phyloP scores from a whole-genome alignment of 148 eudicot genomes.

The Rhododendron vialii region DNA sequence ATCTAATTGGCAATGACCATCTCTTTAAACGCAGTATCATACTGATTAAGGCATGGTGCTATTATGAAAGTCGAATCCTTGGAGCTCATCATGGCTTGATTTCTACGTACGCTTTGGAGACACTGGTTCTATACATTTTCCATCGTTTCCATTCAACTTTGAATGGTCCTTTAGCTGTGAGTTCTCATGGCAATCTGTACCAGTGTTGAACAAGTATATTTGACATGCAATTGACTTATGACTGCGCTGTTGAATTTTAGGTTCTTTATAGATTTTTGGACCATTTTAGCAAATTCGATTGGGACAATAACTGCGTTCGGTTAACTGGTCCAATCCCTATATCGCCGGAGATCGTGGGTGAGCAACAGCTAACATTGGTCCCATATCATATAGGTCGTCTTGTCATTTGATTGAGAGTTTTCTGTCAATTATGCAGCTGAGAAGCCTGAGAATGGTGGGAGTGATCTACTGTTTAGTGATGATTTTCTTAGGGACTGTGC shows the following conservation, averaged over 20 bases:
- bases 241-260: slow-evolving; percentile 41
- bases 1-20: slow-evolving; percentile 72
- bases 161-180: slow-evolving; percentile 93
- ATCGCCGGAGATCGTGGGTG: slow-evolving; percentile 74
- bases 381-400: background rate
- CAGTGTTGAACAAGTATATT: slow-evolving; percentile 9
- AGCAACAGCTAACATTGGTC: slow-evolving; percentile 22
- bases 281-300: slow-evolving; percentile 89
- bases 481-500: slow-evolving; percentile 63
- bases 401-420: background rate
- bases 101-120: slow-evolving; percentile 96
- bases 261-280: slow-evolving; percentile 90
- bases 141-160: slow-evolving; percentile 71
- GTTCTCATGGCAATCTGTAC: slow-evolving; percentile 23
- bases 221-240: slow-evolving; percentile 12
- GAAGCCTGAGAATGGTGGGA: slow-evolving; percentile 54
- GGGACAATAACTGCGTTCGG: slow-evolving; percentile 74
- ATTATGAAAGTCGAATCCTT: slow-evolving; percentile 93
- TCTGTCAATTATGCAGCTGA: slow-evolving; percentile 50
- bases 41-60: slow-evolving; percentile 96
- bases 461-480: slow-evolving; percentile 47
- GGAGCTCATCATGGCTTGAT: slow-evolving; percentile 97
- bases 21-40: slow-evolving; percentile 91
- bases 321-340: slow-evolving; percentile 69
- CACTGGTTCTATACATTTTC: slow-evolving; percentile 81